Conservation (phyloP, 805 yeast genomes). For the Wickerhamiella parazyma region DNA sequence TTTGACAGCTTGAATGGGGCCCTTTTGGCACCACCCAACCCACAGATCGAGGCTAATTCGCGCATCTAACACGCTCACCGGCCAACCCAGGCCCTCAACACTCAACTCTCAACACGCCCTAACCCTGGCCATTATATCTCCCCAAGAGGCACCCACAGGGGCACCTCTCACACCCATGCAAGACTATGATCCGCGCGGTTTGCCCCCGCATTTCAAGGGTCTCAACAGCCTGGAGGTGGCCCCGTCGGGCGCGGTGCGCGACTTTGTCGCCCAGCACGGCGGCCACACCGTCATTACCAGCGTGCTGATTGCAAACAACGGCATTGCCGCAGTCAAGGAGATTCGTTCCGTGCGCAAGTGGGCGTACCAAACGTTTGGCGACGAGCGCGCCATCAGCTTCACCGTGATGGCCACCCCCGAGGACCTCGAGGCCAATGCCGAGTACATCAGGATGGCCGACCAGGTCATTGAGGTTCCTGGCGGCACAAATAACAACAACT, state of each 20-base stretch:
- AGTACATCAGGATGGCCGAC: constrained; percentile 97
- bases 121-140: neutral
- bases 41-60: too few relatives aligned
- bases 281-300: constrained; percentile 88
- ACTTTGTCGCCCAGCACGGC: constrained; percentile 68
- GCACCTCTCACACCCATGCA: constrained; percentile 9
- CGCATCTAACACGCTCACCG: neutral
- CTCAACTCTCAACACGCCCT: neutral
- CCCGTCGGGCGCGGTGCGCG: constrained; percentile 56
- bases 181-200: constrained; percentile 22
- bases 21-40: too few relatives aligned
- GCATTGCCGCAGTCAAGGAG: constrained; percentile 98
- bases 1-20: too few relatives aligned
- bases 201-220: constrained; percentile 72
- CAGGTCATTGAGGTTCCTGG: constrained; percentile 98
- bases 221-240: constrained; percentile 64
- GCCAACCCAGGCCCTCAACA: neutral
- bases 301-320: constrained; percentile 91
- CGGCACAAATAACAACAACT: constrained; percentile 96
- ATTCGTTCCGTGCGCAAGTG: constrained; percentile 95
- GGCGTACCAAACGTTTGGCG: constrained; percentile 98
- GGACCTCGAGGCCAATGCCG: constrained; percentile 92
- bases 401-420: constrained; percentile 99
- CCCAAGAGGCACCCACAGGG: neutral
- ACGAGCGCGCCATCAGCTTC: constrained; percentile 84